phyloP scores from a whole-genome alignment of 2,329 filamentous ascomycete genomes.

The Fusarium sp. region DNA sequence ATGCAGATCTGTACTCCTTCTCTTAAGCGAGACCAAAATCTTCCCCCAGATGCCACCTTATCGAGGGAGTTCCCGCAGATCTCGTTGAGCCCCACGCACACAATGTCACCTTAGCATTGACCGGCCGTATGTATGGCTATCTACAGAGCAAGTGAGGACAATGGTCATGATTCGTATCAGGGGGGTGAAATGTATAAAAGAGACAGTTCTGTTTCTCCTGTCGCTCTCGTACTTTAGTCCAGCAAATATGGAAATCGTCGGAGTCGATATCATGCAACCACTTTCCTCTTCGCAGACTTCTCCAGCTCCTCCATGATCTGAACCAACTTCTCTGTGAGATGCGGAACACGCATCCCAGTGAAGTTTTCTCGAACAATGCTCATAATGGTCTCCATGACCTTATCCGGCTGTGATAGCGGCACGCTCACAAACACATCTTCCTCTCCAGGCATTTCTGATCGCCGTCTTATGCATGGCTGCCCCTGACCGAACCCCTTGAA shows the following conservation, averaged over 20 bases:
- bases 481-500: slow-evolving; percentile 32
- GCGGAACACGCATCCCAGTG: slow-evolving; percentile 8
- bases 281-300: slow-evolving; percentile 29
- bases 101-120: not conserved
- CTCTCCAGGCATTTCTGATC: slow-evolving; percentile 1
- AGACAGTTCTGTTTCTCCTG: not conserved
- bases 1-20: not conserved
- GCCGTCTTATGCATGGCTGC: slow-evolving; percentile 27
- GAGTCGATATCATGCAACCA: slow-evolving; percentile 13
- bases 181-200: not conserved
- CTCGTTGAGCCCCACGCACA: not conserved
- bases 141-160: not conserved
- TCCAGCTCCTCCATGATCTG: slow-evolving; percentile 32
- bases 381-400: slow-evolving; percentile 29
- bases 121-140: not conserved
- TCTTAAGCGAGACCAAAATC: not conserved
- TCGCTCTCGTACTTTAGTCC: not conserved
- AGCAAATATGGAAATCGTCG: not conserved
- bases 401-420: slow-evolving; percentile 21
- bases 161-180: not conserved
- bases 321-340: slow-evolving; percentile 28
- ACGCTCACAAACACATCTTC: slow-evolving; percentile 18
- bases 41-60: not conserved
- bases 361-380: slow-evolving; percentile 20
- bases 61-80: not conserved